phyloP scores from a whole-genome alignment of 139 green algal species.

The Closterium sp. region DNA sequence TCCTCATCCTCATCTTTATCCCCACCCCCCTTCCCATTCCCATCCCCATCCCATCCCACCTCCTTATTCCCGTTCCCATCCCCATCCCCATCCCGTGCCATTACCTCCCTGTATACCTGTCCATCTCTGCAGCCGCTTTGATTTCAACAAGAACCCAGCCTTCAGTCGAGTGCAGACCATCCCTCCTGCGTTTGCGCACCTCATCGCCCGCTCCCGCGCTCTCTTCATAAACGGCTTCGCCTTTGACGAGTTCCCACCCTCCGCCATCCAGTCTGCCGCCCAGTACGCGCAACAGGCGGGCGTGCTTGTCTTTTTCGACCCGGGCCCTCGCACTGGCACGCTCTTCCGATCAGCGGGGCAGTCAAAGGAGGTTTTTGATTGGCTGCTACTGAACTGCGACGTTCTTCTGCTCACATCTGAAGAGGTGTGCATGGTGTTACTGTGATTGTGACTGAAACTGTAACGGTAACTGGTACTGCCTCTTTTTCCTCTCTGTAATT shows the following conservation, averaged over 20 bases:
- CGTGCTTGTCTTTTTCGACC: constrained; percentile 87
- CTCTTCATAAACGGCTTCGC: constrained; percentile 85
- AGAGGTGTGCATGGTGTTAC: constrained; percentile 17
- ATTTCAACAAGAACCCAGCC: constrained; percentile 65
- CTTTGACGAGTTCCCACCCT: constrained; percentile 87
- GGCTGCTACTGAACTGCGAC: constrained; percentile 45
- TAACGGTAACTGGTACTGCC: too few relatives aligned
- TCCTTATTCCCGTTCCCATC: background rate
- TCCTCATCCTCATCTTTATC: too few relatives aligned
- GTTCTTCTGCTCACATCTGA: constrained; percentile 82
- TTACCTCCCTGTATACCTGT: background rate
- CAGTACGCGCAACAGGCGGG: constrained; percentile 58
- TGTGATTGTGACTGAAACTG: too few relatives aligned
- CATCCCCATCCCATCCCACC: background rate
- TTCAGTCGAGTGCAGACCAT: constrained; percentile 38
- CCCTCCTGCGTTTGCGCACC: background rate
- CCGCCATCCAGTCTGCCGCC: constrained; percentile 20
- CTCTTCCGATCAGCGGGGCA: constrained; percentile 25
- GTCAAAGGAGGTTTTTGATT: constrained; percentile 13
- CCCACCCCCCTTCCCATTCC: background rate
- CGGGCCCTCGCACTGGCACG: constrained; percentile 62
- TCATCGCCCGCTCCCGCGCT: constrained; percentile 28
- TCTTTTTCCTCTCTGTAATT: background rate
- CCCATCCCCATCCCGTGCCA: background rate
- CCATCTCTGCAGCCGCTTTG: constrained; percentile 62